These are phyloP conservation scores for Pyrrhoderma noxium DNA, from an alignment of 1,284 basidiomycete species.

Conservation along the genomic window DNA sequence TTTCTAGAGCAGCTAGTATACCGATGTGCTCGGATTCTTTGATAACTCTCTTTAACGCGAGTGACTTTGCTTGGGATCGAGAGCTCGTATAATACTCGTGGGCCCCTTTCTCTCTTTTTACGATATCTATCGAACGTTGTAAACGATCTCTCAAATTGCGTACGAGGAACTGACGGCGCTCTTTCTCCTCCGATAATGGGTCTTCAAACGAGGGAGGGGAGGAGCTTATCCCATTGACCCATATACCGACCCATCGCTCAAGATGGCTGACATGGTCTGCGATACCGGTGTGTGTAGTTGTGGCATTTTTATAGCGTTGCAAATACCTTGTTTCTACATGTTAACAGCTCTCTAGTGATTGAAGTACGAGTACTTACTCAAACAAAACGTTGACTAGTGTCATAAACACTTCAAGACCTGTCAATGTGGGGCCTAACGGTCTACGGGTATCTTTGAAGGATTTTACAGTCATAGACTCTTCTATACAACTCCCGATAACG, in stretches of 20 bases:
- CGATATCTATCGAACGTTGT: constrained; percentile 38
- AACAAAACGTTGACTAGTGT: constrained; percentile 42
- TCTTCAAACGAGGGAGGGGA: constrained; percentile 27
- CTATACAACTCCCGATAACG: constrained; percentile 38
- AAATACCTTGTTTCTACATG: constrained; percentile 37
- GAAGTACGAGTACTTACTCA: constrained; percentile 36
- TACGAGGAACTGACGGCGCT: constrained; percentile 32
- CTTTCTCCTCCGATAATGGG: constrained; percentile 24
- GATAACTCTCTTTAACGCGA: constrained; percentile 1
- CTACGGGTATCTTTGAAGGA: constrained; percentile 37
- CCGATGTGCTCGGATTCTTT: constrained; percentile 24
- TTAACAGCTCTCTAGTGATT: neutral
- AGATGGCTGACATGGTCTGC: constrained; percentile 36
- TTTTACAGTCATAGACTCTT: constrained; percentile 29
- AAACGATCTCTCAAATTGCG: constrained; percentile 34
- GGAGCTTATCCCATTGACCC: constrained; percentile 20
- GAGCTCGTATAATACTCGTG: neutral
- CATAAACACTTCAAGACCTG: constrained; percentile 40
- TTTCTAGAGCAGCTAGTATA: constrained; percentile 26
- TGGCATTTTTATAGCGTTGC: constrained; percentile 51
- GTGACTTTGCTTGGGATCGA: neutral
- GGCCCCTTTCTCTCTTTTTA: constrained; percentile 31
- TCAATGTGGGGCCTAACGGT: constrained; percentile 19
- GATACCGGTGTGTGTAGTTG: constrained; percentile 41
- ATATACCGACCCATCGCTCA: constrained; percentile 37